Percentiles rank a stretch among this genome's conserved stretches.
Conservation (phyloP, 1,139 yeast genomes). For the Debaryomyces sp. region DNA sequence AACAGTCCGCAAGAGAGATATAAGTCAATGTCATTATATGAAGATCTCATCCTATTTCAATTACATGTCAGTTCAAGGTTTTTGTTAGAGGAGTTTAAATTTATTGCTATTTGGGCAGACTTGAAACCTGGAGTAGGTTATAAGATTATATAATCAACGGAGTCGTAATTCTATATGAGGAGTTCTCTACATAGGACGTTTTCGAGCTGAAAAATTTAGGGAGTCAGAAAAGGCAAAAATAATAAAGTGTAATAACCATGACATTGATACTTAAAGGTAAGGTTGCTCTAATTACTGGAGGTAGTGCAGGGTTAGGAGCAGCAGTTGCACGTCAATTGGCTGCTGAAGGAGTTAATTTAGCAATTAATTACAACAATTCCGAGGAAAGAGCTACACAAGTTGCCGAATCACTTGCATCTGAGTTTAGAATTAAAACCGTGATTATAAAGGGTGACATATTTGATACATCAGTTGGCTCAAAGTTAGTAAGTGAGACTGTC, state of each 20-base stretch:
- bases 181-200: background rate
- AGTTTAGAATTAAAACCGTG: slow-evolving; percentile 28
- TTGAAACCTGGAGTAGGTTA: background rate
- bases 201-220: background rate
- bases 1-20: no score
- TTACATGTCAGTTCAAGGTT: no score
- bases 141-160: background rate
- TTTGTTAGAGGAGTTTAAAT: no score
- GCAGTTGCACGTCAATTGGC: slow-evolving; percentile 24
- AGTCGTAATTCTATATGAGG: background rate
- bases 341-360: slow-evolving; percentile 15
- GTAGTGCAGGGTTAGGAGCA: slow-evolving; percentile 25
- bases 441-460: slow-evolving; percentile 41
- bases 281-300: slow-evolving; percentile 23
- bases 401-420: slow-evolving; percentile 6
- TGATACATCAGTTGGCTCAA: slow-evolving; percentile 34
- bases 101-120: no score
- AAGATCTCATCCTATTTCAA: no score
- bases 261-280: slow-evolving; percentile 18
- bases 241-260: background rate
- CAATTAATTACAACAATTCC: slow-evolving; percentile 6
- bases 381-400: slow-evolving; percentile 24
- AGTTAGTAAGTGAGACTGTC: slow-evolving; percentile 36
- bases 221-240: background rate
- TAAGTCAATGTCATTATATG: no score